Conservation (phyloP, 2,329 filamentous ascomycete species). For the Paraphaeosphaeria sporulosa region DNA sequence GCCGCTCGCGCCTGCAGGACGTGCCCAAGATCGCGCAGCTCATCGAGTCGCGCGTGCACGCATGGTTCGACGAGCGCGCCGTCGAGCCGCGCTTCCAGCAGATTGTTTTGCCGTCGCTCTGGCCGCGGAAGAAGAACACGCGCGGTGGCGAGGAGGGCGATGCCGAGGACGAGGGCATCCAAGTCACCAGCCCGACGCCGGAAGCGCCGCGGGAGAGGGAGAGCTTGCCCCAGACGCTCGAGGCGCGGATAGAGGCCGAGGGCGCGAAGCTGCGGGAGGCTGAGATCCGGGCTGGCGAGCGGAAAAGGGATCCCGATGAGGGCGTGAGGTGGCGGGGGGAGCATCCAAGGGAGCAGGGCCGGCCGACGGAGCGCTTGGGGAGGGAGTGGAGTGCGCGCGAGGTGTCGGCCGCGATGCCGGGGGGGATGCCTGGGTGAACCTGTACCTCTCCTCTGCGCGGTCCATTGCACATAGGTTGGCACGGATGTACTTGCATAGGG, state of each 20-base stretch:
- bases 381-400: slow-evolving; percentile 30
- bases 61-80: slow-evolving; percentile 87
- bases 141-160: slow-evolving; percentile 66
- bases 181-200: slow-evolving; percentile 17
- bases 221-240: slow-evolving; percentile 26
- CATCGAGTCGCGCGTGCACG: slow-evolving; percentile 79
- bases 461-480: too few species aligned
- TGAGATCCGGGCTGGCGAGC: slow-evolving; percentile 43
- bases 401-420: slow-evolving; percentile 37
- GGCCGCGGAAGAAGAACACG: slow-evolving; percentile 85
- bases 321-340: slow-evolving; percentile 42
- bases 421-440: slow-evolving; percentile 39
- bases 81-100: slow-evolving; percentile 89
- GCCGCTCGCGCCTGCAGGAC: slow-evolving; percentile 80
- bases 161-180: slow-evolving; percentile 21
- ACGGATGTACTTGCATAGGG: too few species aligned
- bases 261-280: slow-evolving; percentile 48
- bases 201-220: neutral
- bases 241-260: slow-evolving; percentile 45
- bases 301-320: slow-evolving; percentile 24
- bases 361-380: slow-evolving; percentile 23
- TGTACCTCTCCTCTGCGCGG: too few species aligned
- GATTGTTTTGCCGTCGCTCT: slow-evolving; percentile 81
- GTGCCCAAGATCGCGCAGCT: slow-evolving; percentile 89
- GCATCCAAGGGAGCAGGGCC: slow-evolving; percentile 14